A percentile compares a stretch with the other conserved stretches of the same genome.
Conservation (phyloP, 1,284 basidiomycete species). For the Blastosporella zonata region DNA sequence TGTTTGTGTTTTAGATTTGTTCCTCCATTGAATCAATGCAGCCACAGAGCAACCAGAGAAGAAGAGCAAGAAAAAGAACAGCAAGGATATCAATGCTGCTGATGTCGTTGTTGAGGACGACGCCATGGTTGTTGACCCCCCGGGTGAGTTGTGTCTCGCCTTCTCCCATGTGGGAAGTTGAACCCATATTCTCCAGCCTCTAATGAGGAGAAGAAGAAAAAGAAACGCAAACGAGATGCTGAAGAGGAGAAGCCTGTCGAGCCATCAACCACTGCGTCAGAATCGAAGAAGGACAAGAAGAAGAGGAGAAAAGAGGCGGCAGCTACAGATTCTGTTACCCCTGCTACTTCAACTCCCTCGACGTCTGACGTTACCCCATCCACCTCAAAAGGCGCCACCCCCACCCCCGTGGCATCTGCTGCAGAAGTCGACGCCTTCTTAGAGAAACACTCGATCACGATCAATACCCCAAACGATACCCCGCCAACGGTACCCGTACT, state of each 20-base stretch:
- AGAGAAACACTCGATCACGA: constrained; percentile 69
- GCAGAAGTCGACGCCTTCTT: constrained; percentile 65
- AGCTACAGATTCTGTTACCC: constrained; percentile 4
- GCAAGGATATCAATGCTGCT: constrained; percentile 1
- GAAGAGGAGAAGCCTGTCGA: constrained; percentile 11
- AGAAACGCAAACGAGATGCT: constrained; percentile 26
- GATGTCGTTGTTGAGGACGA: constrained; percentile 11
- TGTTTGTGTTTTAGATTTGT: neutral
- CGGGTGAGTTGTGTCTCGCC: constrained; percentile 17
- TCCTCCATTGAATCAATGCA: neutral
- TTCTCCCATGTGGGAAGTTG: neutral
- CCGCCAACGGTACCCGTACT: constrained; percentile 66
- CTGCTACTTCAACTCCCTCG: constrained; percentile 10
- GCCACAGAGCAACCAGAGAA: constrained; percentile 21
- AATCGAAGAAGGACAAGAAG: constrained; percentile 21
- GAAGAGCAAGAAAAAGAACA: constrained; percentile 21
- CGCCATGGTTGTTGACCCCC: constrained; percentile 20
- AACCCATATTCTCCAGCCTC: constrained; percentile 8
- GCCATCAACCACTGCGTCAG: constrained; percentile 2
- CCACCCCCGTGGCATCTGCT: constrained; percentile 25
- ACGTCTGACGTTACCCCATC: constrained; percentile 21
- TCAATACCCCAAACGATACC: constrained; percentile 51
- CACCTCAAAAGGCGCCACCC: constrained; percentile 14
- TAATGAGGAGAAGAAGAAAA: constrained; percentile 28
- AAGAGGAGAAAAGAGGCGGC: constrained; percentile 19